phyloP scores from a whole-genome alignment of 192 early-diverging fungal genomes.

The Martensiomyces pterosporus region DNA sequence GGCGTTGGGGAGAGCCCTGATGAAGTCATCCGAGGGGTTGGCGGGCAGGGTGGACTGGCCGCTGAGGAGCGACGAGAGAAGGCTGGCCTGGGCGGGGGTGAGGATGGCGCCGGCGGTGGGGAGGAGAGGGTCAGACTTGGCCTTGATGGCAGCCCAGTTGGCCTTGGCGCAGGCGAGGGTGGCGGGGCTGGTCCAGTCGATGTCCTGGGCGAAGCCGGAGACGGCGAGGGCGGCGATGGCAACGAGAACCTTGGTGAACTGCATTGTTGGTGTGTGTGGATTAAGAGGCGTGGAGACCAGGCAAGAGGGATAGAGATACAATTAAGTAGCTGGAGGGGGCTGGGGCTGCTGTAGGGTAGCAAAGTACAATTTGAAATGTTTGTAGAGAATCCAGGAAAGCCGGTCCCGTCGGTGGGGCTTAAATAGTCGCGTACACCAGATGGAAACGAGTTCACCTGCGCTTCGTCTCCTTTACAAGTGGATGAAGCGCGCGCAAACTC shows the following conservation, averaged over 20 bases:
- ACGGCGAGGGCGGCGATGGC: slow-evolving; percentile 47
- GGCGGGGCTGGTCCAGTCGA: slow-evolving; percentile 42
- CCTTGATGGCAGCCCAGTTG: slow-evolving; percentile 45
- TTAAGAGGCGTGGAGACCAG: slow-evolving; percentile 1
- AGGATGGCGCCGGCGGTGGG: slow-evolving; percentile 22
- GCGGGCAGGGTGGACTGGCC: slow-evolving; percentile 25
- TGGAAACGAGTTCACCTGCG: no score
- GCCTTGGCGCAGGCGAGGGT: slow-evolving; percentile 42
- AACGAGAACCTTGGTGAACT: slow-evolving; percentile 52
- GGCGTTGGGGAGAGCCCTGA: slow-evolving; percentile 24
- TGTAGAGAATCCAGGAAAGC: no score
- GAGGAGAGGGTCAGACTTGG: slow-evolving; percentile 32
- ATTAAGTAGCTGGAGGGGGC: neutral
- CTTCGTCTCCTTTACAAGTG: no score
- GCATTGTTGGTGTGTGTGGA: slow-evolving; percentile 22
- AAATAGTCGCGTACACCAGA: no score
- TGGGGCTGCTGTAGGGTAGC: no score
- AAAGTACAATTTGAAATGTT: no score
- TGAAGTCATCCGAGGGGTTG: slow-evolving; percentile 37
- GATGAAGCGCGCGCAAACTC: no score
- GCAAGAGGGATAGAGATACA: neutral
- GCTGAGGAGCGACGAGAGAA: slow-evolving; percentile 19
- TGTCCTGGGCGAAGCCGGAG: slow-evolving; percentile 31
- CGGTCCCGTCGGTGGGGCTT: no score
- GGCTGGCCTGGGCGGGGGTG: slow-evolving; percentile 17